Conservation (phyloP, 495 filamentous ascomycete genomes). For the Lichenothelia convexa region DNA sequence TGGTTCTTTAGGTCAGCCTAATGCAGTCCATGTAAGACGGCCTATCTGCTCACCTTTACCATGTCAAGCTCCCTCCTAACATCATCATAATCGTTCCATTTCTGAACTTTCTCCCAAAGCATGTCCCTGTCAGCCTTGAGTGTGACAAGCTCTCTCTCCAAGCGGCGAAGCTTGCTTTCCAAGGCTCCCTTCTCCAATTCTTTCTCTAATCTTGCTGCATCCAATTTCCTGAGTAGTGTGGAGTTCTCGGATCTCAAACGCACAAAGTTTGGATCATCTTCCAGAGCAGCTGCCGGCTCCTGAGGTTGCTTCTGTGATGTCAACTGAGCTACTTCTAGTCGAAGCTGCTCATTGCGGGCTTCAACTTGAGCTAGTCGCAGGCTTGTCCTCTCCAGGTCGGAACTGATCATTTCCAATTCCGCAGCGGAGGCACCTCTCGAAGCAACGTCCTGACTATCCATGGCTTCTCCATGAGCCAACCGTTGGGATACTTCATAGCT, state of each 20-base stretch:
- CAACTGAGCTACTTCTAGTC: slow-evolving; percentile 74
- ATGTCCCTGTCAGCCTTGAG: slow-evolving; percentile 50
- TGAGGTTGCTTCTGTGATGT: slow-evolving; percentile 54
- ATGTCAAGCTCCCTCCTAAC: slow-evolving; percentile 91
- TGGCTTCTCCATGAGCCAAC: slow-evolving; percentile 48
- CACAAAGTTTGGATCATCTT: slow-evolving; percentile 78
- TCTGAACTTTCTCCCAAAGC: slow-evolving; percentile 62
- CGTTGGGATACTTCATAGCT: slow-evolving; percentile 93
- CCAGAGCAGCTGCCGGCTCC: slow-evolving; percentile 24
- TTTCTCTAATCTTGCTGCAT: slow-evolving; percentile 61
- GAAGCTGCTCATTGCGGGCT: slow-evolving; percentile 82
- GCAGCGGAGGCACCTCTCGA: slow-evolving; percentile 55
- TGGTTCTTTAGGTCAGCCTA: slow-evolving; percentile 14
- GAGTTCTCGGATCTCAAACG: slow-evolving; percentile 84
- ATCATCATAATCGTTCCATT: slow-evolving; percentile 88
- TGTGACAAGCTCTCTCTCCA: slow-evolving; percentile 54
- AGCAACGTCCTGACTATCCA: slow-evolving; percentile 25
- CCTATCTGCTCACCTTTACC: slow-evolving; percentile 40
- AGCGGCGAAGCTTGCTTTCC: slow-evolving; percentile 48
- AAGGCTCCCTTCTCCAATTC: slow-evolving; percentile 56
- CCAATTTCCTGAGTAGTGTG: slow-evolving; percentile 68
- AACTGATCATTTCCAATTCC: slow-evolving; percentile 80
- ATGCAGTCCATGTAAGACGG: not conserved
- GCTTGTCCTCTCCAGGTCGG: slow-evolving; percentile 81
- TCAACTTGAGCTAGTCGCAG: slow-evolving; percentile 78